Evolutionary conservation across 108 stramenopile genomes (phyloP).

Genomic region (Mayamaea pseudoterrestris): DNA sequence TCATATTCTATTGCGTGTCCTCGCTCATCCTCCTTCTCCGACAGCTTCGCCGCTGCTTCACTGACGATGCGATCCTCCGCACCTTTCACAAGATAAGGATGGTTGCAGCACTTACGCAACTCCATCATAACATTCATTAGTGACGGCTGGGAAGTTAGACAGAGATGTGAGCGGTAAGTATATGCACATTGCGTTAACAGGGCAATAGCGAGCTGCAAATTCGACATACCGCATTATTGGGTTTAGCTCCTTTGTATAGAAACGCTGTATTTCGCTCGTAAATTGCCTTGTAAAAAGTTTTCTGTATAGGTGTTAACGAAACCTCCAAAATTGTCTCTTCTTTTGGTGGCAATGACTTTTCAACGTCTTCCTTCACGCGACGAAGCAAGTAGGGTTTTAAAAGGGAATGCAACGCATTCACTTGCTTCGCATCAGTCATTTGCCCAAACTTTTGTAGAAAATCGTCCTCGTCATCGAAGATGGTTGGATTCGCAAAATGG

Average conservation of each 20-base stretch:
- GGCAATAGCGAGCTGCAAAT: too few species aligned
- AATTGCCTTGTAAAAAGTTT: constrained; percentile 94
- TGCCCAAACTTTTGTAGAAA: constrained; percentile 79
- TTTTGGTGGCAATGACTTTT: constrained; percentile 91
- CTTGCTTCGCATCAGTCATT: constrained; percentile 72
- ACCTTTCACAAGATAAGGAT: constrained; percentile 77
- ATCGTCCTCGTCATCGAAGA: constrained; percentile 58
- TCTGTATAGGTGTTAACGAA: constrained; percentile 89
- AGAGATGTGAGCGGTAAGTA: too few species aligned
- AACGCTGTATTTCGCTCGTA: constrained; percentile 92
- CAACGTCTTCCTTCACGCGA: constrained; percentile 96
- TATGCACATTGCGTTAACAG: too few species aligned
- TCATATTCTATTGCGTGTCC: constrained; percentile 18
- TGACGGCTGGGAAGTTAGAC: too few species aligned
- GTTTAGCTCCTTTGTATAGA: constrained; percentile 68
- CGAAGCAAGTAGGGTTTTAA: constrained; percentile 91
- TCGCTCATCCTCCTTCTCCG: constrained; percentile 10
- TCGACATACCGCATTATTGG: constrained; percentile 71
- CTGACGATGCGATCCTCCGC: constrained; percentile 74
- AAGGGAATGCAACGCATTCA: constrained; percentile 78
- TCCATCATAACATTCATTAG: constrained; percentile 99
- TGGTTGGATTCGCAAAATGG: constrained; percentile 60
- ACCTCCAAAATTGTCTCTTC: constrained; percentile 97
- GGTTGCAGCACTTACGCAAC: constrained; percentile 93
- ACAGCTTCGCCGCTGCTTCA: constrained; percentile 45